These are phyloP conservation scores for Colletotrichum graminicola DNA, from an alignment of 2,329 filamentous ascomycete genomes.

Conservation along the genomic window DNA sequence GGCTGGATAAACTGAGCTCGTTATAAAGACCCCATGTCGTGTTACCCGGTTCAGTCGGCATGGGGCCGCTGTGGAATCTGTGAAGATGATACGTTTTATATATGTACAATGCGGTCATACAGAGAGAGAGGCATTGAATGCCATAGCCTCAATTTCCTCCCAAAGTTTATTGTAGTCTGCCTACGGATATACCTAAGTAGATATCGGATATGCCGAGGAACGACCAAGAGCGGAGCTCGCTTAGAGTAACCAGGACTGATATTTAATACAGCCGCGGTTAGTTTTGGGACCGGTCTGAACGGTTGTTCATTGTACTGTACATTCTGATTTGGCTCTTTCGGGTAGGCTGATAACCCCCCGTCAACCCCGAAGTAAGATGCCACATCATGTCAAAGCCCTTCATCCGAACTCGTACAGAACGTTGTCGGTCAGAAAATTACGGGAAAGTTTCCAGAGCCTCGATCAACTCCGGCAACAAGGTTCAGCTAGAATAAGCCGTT, in stretches of 20 bases:
- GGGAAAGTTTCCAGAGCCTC: not conserved
- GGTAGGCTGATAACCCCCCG: not conserved
- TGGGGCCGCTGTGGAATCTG: too few species aligned
- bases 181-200: not conserved
- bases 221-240: not conserved
- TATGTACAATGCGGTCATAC: not conserved
- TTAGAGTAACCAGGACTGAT: not conserved
- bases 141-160: not conserved
- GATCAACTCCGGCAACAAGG: not conserved
- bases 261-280: not conserved
- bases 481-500: not conserved
- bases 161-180: not conserved
- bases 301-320: too few species aligned
- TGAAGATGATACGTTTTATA: not conserved
- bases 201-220: not conserved
- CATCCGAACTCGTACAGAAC: not conserved
- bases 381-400: slow-evolving; percentile 8
- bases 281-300: too few species aligned
- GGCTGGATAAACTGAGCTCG: not conserved
- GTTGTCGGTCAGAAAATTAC: not conserved
- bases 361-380: not conserved
- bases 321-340: not conserved
- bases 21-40: not conserved
- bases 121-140: not conserved
- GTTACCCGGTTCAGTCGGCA: not conserved